These are phyloP conservation scores for Pichiaceae sp. DNA, from an alignment of 1,139 yeast species.

Conservation along the genomic window DNA sequence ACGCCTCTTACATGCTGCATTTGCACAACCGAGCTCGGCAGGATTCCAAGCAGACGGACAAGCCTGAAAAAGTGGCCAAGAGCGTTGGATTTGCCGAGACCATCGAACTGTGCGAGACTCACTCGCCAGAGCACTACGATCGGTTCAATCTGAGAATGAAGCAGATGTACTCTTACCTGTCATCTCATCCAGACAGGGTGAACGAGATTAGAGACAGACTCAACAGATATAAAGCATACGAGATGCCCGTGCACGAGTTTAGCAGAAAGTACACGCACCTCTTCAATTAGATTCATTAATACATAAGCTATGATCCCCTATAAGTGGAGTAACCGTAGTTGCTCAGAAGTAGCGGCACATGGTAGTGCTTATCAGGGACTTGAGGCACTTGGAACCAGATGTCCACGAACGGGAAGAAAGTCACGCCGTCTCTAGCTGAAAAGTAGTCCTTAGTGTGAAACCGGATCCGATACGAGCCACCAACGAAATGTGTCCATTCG, in stretches of 20 bases:
- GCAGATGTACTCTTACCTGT: conserved; percentile 41
- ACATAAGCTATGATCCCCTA: conserved; percentile 44
- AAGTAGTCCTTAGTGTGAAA: conserved; percentile 70
- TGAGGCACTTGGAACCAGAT: conserved; percentile 56
- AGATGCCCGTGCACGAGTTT: conserved; percentile 47
- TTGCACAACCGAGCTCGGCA: conserved; percentile 1
- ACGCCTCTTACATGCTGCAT: not conserved
- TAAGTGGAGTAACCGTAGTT: conserved; percentile 85
- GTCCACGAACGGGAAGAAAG: conserved; percentile 82
- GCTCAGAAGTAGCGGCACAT: conserved; percentile 73
- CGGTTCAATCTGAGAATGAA: conserved; percentile 35
- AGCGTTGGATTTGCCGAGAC: conserved; percentile 36
- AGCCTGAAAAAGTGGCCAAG: not conserved
- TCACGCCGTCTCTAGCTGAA: conserved; percentile 24
- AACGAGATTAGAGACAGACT: conserved; percentile 41
- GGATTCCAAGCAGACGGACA: not conserved
- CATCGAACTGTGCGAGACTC: conserved; percentile 38
- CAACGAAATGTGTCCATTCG: conserved; percentile 35
- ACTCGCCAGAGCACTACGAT: conserved; percentile 39
- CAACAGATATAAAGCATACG: conserved; percentile 38
- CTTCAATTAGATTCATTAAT: conserved; percentile 18
- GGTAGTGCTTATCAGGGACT: conserved; percentile 75
- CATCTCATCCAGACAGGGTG: conserved; percentile 38
- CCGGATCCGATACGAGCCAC: conserved; percentile 67
- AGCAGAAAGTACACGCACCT: conserved; percentile 46